These are phyloP conservation scores for Camptophora hylomeconis DNA, from an alignment of 2,329 filamentous ascomycete species.

Conservation along the genomic window DNA sequence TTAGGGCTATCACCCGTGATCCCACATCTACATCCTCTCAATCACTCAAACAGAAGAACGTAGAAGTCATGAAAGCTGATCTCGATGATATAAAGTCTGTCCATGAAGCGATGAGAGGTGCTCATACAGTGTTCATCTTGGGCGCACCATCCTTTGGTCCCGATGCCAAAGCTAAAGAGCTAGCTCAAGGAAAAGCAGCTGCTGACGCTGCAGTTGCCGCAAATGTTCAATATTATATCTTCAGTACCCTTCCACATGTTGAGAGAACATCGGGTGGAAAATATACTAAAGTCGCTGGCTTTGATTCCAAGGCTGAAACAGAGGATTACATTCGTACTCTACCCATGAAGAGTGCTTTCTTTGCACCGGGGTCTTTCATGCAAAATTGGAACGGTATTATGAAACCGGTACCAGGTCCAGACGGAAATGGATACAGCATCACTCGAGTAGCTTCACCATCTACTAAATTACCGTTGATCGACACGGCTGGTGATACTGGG, in stretches of 20 bases:
- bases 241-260: constrained; percentile 16
- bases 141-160: constrained; percentile 20
- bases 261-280: constrained; percentile 22
- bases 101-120: constrained; percentile 31
- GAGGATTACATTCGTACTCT: constrained; percentile 40
- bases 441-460: constrained; percentile 12
- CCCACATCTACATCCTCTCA: constrained; percentile 30
- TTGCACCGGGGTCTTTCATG: constrained; percentile 44
- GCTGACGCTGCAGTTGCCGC: constrained; percentile 20
- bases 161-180: constrained; percentile 18
- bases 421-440: constrained; percentile 21
- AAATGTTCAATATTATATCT: constrained; percentile 22
- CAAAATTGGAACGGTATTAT: constrained; percentile 28
- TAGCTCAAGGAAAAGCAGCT: constrained; percentile 17
- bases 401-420: constrained; percentile 14
- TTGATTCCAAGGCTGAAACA: constrained; percentile 43
- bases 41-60: constrained; percentile 32
- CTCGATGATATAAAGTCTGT: constrained; percentile 35
- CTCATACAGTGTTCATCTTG: constrained; percentile 38
- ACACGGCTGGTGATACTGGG: constrained; percentile 24
- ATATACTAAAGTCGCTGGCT: constrained; percentile 31
- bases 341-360: constrained; percentile 39
- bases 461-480: constrained; percentile 22
- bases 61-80: constrained; percentile 41
- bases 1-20: constrained; percentile 46